These are phyloP conservation scores for Eleusine indica DNA, from an alignment of 176 grass and related monocot genomes.

Conservation along the genomic window DNA sequence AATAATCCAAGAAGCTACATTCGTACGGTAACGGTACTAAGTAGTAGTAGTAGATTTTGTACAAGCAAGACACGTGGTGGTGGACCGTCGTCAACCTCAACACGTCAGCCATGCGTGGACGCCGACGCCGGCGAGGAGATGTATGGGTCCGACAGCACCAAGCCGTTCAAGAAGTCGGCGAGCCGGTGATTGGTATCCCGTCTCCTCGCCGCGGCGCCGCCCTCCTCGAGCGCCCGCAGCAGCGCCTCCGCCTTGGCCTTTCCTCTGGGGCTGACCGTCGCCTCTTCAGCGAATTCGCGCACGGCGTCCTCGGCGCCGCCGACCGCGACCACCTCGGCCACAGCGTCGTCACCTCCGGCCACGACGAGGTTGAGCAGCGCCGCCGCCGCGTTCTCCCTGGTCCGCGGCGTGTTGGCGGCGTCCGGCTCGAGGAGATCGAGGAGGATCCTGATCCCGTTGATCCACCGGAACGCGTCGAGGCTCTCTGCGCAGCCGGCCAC, in stretches of 20 bases:
- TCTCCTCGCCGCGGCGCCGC: constrained; percentile 17
- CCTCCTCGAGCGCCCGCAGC: constrained; percentile 52
- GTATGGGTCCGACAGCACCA: constrained; percentile 52
- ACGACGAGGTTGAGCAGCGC: constrained; percentile 87
- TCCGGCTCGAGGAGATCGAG: constrained; percentile 62
- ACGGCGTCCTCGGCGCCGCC: constrained; percentile 55
- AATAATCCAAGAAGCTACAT: no score
- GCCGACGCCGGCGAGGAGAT: constrained; percentile 58
- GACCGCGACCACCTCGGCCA: constrained; percentile 53
- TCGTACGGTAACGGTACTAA: neutral
- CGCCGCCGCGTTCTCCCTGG: constrained; percentile 74
- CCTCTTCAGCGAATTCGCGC: constrained; percentile 54
- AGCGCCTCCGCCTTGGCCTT: constrained; percentile 79
- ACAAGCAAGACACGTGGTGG: neutral
- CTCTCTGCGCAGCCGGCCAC: constrained; percentile 89
- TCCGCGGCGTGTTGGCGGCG: constrained; percentile 37
- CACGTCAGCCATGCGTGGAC: constrained; percentile 12
- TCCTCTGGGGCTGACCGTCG: constrained; percentile 53
- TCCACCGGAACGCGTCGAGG: constrained; percentile 59
- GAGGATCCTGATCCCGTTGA: constrained; percentile 72
- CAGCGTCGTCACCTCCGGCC: constrained; percentile 57
- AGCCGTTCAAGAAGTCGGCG: constrained; percentile 48
- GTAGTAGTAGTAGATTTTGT: neutral
- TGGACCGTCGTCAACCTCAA: neutral
- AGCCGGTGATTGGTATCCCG: constrained; percentile 33